Percentiles rank a stretch among this genome's conserved stretches.
Evolutionary conservation across 768 basidiomycete genomes (phyloP).

Genomic region (Postia placenta): DNA sequence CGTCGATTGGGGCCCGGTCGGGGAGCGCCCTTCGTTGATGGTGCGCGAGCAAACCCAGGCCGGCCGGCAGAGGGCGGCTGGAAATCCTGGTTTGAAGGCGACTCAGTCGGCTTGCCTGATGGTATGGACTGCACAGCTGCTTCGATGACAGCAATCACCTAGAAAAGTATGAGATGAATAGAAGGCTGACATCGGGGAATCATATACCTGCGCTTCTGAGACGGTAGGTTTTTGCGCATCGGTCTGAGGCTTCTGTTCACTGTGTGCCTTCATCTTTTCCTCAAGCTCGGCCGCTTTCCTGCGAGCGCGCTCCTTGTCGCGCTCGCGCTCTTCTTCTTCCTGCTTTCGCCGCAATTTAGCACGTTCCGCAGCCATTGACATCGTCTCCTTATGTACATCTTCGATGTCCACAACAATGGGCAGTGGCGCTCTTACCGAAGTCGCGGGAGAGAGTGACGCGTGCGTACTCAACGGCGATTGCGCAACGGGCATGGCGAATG

Average conservation of each 20-base stretch:
- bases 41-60: conserved; percentile 21
- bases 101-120: too few species aligned
- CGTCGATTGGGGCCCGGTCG: conserved; percentile 24
- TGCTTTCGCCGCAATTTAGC: conserved; percentile 74
- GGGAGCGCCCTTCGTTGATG: conserved; percentile 27
- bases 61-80: conserved; percentile 7
- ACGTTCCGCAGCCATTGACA: conserved; percentile 82
- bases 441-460: conserved; percentile 15
- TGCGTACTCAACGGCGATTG: conserved; percentile 13
- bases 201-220: conserved; percentile 15
- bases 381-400: conserved; percentile 63
- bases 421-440: conserved; percentile 12
- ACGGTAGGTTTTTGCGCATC: background rate
- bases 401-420: conserved; percentile 37
- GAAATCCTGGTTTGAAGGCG: background rate
- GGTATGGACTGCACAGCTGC: conserved; percentile 30
- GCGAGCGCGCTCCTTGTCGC: conserved; percentile 72
- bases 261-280: conserved; percentile 48
- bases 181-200: background rate
- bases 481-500: conserved; percentile 2
- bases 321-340: conserved; percentile 80
- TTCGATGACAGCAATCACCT: conserved; percentile 41
- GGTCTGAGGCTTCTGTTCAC: conserved; percentile 13
- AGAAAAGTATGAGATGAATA: conserved; percentile 24
- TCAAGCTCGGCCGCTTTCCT: conserved; percentile 76